Conservation (phyloP, 2,329 filamentous ascomycete species). For the Orbilia javanica region DNA sequence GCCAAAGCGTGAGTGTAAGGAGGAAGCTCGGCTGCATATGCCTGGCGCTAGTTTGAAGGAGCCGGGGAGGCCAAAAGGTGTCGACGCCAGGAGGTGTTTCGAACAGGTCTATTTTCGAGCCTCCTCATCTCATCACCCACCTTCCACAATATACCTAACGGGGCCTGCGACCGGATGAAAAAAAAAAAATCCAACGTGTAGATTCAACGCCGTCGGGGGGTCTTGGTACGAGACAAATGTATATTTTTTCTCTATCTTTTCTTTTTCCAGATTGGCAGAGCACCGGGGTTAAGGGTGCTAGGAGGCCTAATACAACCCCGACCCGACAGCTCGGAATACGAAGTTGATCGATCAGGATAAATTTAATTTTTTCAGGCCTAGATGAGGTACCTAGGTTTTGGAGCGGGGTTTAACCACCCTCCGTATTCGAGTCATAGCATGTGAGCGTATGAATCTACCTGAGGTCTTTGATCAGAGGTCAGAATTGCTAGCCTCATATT, state of each 20-base stretch:
- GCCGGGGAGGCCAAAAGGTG: background rate
- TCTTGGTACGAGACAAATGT: background rate
- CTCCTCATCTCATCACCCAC: background rate
- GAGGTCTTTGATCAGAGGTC: too few species aligned
- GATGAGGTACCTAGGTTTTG: background rate
- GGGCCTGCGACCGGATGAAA: background rate
- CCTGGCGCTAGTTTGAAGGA: background rate
- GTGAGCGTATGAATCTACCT: too few species aligned
- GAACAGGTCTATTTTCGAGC: constrained; percentile 15
- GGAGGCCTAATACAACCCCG: constrained; percentile 6
- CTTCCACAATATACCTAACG: background rate
- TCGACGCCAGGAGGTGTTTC: constrained; percentile 21
- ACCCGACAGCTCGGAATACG: constrained; percentile 1
- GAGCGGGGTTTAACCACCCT: background rate
- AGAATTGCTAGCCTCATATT: too few species aligned
- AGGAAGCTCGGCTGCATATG: background rate
- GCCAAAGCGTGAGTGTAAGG: background rate
- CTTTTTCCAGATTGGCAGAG: background rate
- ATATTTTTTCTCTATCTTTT: background rate
- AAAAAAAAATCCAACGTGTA: too few species aligned
- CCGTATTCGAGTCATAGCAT: background rate
- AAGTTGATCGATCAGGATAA: constrained; percentile 10
- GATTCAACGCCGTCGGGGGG: too few species aligned
- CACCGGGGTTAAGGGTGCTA: background rate
- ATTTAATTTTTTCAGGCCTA: background rate